Base-by-base conservation (phyloP, 108 stramenopile species). In the Schizochytrium sp. region DNA sequence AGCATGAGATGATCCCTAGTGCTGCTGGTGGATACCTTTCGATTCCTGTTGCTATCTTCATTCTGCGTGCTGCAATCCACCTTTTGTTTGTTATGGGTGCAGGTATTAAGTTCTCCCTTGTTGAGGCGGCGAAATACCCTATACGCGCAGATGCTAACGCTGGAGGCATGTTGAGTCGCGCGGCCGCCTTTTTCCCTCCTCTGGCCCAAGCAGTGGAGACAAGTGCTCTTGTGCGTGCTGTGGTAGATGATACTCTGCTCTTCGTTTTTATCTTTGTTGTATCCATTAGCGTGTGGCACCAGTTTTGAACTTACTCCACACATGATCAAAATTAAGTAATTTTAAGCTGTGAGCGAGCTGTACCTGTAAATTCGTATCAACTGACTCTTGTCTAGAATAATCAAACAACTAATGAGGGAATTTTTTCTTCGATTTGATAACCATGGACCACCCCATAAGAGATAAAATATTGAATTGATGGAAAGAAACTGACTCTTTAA, bases 41-140 rank as follows among this genome's bases (percentile, higher is more conserved):
- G 50, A 42, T 83, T 42, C 76, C 76, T 8, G 76, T 83, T 38
- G 10, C 15, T 40, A 50, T 83, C 17, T 42, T 83, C 47, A 17
- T 83, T 28, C 55, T 83, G 7, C 47, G 76, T 10, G 76, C 8
- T 42, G 50, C 53, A 13, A n/a, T 83, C 17, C 76, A 83, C 55
- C 47, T 49, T 12, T 38, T 49, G 28, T 47, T 55, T 10, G 5
- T 53, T 10, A 5, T 83, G 76, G 50, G 47, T n/a, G 76, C 76
- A 5, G 50, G 53, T 49, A 83, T 83, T 10, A 47, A 47, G 0
- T 83, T 83, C 2, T 83, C 76, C 17, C 47, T 83, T 28, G 47
- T 83, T 10, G 76, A 83, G 76, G n/a, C 76, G n/a, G 76, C 53
- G 13, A 47, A 53, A 28, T 69, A 69, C 64, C 76, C 76, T 7